These are phyloP conservation scores for Aureococcus anophagefferens DNA, from an alignment of 108 stramenopile genomes.

Conservation along the genomic window DNA sequence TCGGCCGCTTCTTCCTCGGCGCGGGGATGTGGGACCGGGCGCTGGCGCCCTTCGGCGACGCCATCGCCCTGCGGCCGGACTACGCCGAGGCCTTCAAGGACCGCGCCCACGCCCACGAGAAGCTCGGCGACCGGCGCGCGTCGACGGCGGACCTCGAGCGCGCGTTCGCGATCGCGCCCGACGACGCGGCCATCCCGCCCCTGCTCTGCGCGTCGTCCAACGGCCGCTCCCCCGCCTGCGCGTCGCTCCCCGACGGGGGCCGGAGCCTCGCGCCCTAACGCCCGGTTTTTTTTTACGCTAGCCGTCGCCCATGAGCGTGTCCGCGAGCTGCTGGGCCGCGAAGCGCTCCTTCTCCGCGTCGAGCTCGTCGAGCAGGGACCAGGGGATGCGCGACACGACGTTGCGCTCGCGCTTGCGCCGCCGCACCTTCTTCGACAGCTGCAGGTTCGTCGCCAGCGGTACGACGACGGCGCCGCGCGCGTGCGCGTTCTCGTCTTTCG, in stretches of 20 bases:
- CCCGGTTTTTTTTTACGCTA: too few species aligned
- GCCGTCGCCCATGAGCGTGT: neutral
- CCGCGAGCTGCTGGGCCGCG: constrained; percentile 5
- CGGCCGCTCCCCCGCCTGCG: too few species aligned
- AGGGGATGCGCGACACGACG: constrained; percentile 5
- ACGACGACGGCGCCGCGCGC: too few species aligned
- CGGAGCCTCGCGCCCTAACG: too few species aligned
- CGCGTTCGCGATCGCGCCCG: neutral
- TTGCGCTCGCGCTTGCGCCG: neutral
- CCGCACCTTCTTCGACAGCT: too few species aligned
- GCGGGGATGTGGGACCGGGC: neutral
- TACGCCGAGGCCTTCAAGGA: neutral
- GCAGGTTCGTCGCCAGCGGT: too few species aligned
- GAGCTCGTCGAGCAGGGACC: constrained; percentile 15
- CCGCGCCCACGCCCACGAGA: neutral
- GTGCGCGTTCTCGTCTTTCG: too few species aligned
- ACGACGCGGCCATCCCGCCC: neutral
- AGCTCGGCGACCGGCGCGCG: neutral
- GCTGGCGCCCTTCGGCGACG: neutral
- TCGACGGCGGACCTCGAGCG: neutral
- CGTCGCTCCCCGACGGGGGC: too few species aligned
- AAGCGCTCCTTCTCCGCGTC: constrained; percentile 20
- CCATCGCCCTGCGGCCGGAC: neutral
- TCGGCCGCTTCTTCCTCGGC: neutral
- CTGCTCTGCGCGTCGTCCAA: too few species aligned